Evolutionary conservation across 2,329 filamentous ascomycete genomes (phyloP).

Genomic region (Cladosporium colombiae): DNA sequence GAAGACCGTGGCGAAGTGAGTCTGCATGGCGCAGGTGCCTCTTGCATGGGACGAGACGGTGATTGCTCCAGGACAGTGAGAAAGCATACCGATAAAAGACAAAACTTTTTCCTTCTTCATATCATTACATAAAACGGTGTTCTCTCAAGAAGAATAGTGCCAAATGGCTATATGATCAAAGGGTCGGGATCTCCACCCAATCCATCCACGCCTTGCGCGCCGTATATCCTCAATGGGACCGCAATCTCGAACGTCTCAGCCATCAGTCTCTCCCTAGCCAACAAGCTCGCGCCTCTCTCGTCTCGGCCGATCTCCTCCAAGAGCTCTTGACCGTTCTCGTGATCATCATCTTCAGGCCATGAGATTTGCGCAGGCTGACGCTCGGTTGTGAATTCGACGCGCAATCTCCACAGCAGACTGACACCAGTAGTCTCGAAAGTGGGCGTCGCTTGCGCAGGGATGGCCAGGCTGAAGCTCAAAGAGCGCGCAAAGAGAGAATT

Average conservation of each 20-base stretch:
- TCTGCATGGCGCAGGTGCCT: background rate
- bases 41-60: background rate
- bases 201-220: constrained; percentile 31
- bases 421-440: constrained; percentile 91
- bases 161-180: constrained; percentile 23
- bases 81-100: background rate
- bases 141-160: background rate
- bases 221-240: constrained; percentile 41
- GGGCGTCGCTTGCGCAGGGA: constrained; percentile 81
- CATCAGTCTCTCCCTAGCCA: constrained; percentile 38
- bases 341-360: constrained; percentile 59
- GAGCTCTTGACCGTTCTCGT: constrained; percentile 62
- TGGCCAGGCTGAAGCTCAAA: constrained; percentile 77
- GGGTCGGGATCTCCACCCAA: constrained; percentile 26
- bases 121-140: constrained; percentile 1
- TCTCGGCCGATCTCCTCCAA: constrained; percentile 39
- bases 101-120: background rate
- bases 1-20: background rate
- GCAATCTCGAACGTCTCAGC: constrained; percentile 41
- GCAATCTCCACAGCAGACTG: constrained; percentile 81
- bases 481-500: constrained; percentile 79
- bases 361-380: constrained; percentile 23
- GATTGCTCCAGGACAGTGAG: background rate
- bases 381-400: constrained; percentile 84
- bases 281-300: constrained; percentile 37